phyloP scores from a whole-genome alignment of 208 protist species.

The Entamoeba histolytica region DNA sequence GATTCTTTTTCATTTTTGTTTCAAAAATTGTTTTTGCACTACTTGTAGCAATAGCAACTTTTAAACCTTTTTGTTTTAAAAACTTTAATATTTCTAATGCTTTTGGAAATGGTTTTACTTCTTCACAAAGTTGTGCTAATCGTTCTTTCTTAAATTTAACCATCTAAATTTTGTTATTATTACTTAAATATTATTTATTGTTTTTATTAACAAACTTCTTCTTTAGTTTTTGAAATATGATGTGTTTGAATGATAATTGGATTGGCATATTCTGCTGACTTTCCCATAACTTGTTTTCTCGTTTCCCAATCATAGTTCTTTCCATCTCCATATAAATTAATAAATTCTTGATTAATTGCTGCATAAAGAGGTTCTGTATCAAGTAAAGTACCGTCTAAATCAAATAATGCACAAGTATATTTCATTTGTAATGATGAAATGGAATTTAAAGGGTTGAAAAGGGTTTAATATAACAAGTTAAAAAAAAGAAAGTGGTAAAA shows the following conservation, averaged over 20 bases:
- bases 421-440: background rate
- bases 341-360: background rate
- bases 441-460: no score
- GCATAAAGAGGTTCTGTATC: background rate
- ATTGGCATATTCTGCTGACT: background rate
- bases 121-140: background rate
- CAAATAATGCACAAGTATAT: background rate
- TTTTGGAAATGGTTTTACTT: background rate
- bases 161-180: background rate
- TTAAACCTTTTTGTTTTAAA: background rate
- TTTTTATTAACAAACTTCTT: background rate
- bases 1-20: background rate
- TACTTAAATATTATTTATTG: background rate
- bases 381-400: background rate
- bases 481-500: no score
- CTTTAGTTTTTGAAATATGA: background rate
- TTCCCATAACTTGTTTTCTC: background rate
- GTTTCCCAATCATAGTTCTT: background rate
- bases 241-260: background rate
- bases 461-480: no score
- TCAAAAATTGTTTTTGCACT: background rate
- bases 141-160: background rate
- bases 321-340: background rate
- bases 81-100: background rate
- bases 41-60: background rate